These are phyloP conservation scores for Pycnococcus provasolii DNA, from an alignment of 139 green algal species.

Conservation along the genomic window DNA sequence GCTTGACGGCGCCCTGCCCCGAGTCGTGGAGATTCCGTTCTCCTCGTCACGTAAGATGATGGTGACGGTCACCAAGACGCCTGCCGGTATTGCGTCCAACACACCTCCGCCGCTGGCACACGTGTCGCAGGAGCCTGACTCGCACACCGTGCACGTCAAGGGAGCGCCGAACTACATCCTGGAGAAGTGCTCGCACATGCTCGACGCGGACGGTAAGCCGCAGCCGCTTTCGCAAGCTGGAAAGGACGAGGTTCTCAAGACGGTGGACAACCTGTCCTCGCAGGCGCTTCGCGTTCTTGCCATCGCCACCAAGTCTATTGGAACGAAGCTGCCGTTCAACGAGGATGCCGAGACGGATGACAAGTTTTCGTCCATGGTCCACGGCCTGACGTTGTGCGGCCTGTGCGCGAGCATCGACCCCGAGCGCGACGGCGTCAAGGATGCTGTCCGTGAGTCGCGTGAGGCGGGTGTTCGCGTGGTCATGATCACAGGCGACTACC, in stretches of 20 bases:
- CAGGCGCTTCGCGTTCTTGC: constrained; percentile 6
- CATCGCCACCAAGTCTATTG: background rate
- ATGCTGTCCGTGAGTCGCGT: constrained; percentile 6
- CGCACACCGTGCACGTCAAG: constrained; percentile 15
- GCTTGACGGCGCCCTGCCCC: background rate
- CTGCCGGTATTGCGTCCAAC: background rate
- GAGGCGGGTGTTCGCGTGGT: constrained; percentile 6
- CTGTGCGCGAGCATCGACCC: constrained; percentile 14
- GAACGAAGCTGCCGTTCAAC: background rate
- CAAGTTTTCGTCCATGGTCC: background rate
- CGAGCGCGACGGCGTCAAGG: constrained; percentile 13
- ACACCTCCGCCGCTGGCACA: background rate
- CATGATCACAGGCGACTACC: constrained; percentile 28
- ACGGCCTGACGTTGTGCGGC: constrained; percentile 16
- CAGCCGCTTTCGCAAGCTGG: background rate
- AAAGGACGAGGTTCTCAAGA: background rate
- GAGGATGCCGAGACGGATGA: background rate
- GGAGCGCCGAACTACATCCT: constrained; percentile 22
- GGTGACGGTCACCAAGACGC: constrained; percentile 14
- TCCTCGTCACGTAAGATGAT: constrained; percentile 22
- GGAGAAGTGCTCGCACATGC: constrained; percentile 11
- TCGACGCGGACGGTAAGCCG: background rate
- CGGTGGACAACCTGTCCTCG: constrained; percentile 7
- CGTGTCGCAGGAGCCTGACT: too few relatives aligned
- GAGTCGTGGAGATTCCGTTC: constrained; percentile 9